Evolutionary conservation across 257 asterid species (phyloP), one percentile per base, ranked within the genome.

Genomic region (Solanum ossicruentum): DNA sequence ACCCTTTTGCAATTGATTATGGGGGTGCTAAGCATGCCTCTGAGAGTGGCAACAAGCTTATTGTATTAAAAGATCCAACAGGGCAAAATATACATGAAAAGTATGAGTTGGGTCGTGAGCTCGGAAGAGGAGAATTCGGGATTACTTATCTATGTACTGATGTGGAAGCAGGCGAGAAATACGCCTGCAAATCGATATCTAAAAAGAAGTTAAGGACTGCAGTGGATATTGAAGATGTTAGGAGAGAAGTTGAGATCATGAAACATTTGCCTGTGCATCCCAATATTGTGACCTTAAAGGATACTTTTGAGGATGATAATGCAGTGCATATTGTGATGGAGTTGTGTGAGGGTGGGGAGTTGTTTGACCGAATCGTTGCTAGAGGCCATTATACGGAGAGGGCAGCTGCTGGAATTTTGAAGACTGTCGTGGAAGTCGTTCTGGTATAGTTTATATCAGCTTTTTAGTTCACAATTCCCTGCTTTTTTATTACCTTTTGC

Each of bases 61-160:
- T 84, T 72, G 97, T 93, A 43, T 85, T 93, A 88, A 91, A 86
- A 63, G 84, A 89, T 49, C 97, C 94, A 45, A 91, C 92, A 8
- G 93, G 97, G 8, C 88, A 81, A 69, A 82, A 88, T 69, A 87
- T 93, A 57, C 88, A 86, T 8, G 90, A 86, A 69, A 90, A 69
- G 77, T 93, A 88, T 69, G 87, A 88, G 79, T 91, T 91, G n/a
- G 95, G 97, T 16, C 87, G 89, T 36, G 97, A 92, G 92, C 89
- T 93, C 6, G 97, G 97, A 10, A 90, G 96, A 86, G 96, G 94
- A 72, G 95, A 91, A 87, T 92, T 91, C 49, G 94, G 95, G 90
- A 90, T 93, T 49, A 91, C 94, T 45, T 89, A 91, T 85, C 87
- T 91, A 87, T 91, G 93, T 66, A 93, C 93, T 77, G 94, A 91